Conservation (phyloP, 441 rosid genomes). For the Dalechampia spathulata region DNA sequence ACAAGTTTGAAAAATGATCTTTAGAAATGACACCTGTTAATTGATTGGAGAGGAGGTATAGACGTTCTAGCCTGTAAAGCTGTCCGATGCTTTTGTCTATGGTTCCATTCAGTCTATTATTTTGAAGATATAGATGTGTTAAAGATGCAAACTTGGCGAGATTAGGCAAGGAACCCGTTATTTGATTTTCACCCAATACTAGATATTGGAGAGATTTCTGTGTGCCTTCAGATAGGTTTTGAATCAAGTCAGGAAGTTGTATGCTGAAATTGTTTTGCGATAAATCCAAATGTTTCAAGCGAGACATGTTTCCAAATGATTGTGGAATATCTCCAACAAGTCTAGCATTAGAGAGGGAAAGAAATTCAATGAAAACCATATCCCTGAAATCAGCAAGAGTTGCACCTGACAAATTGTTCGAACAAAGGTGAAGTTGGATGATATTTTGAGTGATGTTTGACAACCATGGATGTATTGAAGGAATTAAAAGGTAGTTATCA, state of each 20-base stretch:
- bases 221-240: background rate
- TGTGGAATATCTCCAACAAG: background rate
- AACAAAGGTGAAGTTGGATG: too few species aligned
- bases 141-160: slow-evolving; percentile 4
- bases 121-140: too few species aligned
- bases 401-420: too few species aligned
- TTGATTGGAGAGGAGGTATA: too few species aligned
- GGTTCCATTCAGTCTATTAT: background rate
- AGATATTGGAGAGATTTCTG: slow-evolving; percentile 4
- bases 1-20: too few species aligned
- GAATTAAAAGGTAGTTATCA: too few species aligned
- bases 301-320: slow-evolving; percentile 2
- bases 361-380: background rate
- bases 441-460: too few species aligned
- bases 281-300: background rate
- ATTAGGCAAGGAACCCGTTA: slow-evolving; percentile 7
- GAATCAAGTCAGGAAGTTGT: background rate
- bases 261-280: background rate
- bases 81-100: too few species aligned
- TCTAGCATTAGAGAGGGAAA: background rate
- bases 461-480: too few species aligned
- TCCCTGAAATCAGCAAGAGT: too few species aligned
- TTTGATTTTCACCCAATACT: background rate
- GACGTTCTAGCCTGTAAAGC: too few species aligned
- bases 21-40: too few species aligned